Conservation (phyloP, 2,329 filamentous ascomycete genomes). For the Colletotrichum caudatum region DNA sequence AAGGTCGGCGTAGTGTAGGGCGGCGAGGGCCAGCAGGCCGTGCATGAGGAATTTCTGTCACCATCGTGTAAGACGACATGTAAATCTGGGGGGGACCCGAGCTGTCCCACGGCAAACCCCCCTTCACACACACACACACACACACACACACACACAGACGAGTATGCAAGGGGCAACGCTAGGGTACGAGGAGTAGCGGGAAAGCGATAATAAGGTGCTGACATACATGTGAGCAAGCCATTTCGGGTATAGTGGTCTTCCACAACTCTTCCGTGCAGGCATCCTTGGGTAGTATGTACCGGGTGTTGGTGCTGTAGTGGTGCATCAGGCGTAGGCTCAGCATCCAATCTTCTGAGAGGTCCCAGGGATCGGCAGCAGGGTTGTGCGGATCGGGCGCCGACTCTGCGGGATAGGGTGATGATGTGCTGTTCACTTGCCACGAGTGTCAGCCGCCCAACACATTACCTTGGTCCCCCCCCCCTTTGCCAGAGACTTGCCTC, state of each 20-base stretch:
- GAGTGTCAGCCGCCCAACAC: background rate
- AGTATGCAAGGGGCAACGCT: conserved; percentile 28
- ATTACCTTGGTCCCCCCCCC: background rate
- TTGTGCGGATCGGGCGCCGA: background rate
- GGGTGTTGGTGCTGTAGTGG: conserved; percentile 50
- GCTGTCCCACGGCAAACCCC: conserved; percentile 42
- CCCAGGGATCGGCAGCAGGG: conserved; percentile 35
- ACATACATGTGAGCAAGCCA: conserved; percentile 38
- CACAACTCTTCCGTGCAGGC: conserved; percentile 38
- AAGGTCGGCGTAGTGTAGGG: conserved; percentile 48
- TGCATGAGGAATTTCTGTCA: conserved; percentile 49
- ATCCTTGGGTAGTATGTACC: conserved; percentile 47
- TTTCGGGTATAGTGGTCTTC: conserved; percentile 36
- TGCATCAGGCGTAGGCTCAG: conserved; percentile 54
- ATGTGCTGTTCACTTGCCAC: conserved; percentile 20
- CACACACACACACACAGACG: conserved; percentile 43
- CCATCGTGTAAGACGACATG: background rate
- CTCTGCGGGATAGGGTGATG: conserved; percentile 22
- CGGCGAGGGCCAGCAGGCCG: conserved; percentile 49
- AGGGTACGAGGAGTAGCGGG: background rate
- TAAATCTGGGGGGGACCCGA: conserved; percentile 11
- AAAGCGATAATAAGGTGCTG: background rate
- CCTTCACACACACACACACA: conserved; percentile 32
- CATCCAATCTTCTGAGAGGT: conserved; percentile 47
- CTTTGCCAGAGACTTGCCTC: background rate